Evolutionary conservation across 345 rosid genomes (phyloP).

Genomic region (Syzygium aromaticum): DNA sequence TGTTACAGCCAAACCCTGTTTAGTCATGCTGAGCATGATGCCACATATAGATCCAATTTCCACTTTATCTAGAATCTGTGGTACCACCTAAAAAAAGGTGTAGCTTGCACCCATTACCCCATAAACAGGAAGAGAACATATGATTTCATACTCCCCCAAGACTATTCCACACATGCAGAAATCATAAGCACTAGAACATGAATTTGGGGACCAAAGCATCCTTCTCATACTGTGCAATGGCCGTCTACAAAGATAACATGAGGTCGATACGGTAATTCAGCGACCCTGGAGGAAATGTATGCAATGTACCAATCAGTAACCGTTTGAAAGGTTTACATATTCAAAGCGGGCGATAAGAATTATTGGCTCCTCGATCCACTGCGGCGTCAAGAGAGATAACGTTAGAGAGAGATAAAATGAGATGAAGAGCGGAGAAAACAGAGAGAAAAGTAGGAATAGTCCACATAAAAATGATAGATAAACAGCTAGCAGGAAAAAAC

Average conservation of each 20-base stretch:
- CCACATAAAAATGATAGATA: neutral
- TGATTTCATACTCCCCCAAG: neutral
- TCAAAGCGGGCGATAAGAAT: constrained; percentile 62
- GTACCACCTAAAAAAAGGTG: neutral
- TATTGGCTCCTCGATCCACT: constrained; percentile 94
- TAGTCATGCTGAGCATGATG: neutral
- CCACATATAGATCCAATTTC: neutral
- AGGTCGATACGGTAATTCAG: constrained; percentile 69
- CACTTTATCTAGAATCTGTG: neutral
- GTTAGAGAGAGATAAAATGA: neutral
- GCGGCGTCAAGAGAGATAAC: neutral
- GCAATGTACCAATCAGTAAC: constrained; percentile 90
- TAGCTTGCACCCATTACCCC: neutral
- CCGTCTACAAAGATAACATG: constrained; percentile 73
- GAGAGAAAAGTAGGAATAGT: neutral
- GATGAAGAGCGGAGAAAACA: neutral
- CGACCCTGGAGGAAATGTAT: constrained; percentile 70
- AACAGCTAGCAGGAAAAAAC: neutral
- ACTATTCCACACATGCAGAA: neutral
- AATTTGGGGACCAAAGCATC: neutral
- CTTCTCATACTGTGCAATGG: constrained; percentile 54
- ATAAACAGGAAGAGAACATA: neutral
- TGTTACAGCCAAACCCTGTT: neutral
- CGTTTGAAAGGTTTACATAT: constrained; percentile 84
- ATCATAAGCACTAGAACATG: neutral